Evolutionary conservation across 495 filamentous ascomycete species (phyloP), one percentile per base, ranked within the genome.

Genomic region (Aspergillus conjunctus): DNA sequence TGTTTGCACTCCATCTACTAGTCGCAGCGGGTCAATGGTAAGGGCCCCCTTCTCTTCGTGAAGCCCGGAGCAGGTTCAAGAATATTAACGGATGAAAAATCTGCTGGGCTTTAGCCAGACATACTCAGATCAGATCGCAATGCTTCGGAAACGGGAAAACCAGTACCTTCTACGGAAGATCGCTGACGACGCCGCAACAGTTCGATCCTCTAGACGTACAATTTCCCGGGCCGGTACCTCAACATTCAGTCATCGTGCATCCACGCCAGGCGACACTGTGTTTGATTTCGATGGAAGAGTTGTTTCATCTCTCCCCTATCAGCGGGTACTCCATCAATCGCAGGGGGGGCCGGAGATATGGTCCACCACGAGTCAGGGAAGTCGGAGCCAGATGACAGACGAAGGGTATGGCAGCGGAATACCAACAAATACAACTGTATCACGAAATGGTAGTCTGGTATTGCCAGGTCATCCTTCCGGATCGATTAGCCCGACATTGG

Each of bases 21-120:
- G 63, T 81, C 10, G 72, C 77, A 51, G 78, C 76, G n/a, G 74
- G 68, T 48, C 72, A 76, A 63, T 79, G 77, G 78, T 80, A 59
- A 68, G 72, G 58, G 48, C 49, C 18, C 15, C 9, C 37, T 22
- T 11, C 39, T 5, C 33, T 22, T 15, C 12, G 9, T 11, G 20
- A 43, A 15, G 3, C 2, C 43, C 34, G 5, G 6, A 12, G 4
- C 17, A 2, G 20, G 5, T 17, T 26, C 18, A 15, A n/a, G 15
- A 17, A 33, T 44, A 46, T 20, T 56, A 26, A 56, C 54, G 3
- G 0, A 57, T n/a, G 8, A 7, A 10, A 33, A 26, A 17, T 21
- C 15, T 7, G 2, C 14, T 52, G 57, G 32, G 18, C 21, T 37
- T 9, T 50, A 77, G 75, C 64, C 70, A 64, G 51, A 68, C 73